phyloP scores from a whole-genome alignment of 768 basidiomycete genomes.

The Tricholoma sp. region DNA sequence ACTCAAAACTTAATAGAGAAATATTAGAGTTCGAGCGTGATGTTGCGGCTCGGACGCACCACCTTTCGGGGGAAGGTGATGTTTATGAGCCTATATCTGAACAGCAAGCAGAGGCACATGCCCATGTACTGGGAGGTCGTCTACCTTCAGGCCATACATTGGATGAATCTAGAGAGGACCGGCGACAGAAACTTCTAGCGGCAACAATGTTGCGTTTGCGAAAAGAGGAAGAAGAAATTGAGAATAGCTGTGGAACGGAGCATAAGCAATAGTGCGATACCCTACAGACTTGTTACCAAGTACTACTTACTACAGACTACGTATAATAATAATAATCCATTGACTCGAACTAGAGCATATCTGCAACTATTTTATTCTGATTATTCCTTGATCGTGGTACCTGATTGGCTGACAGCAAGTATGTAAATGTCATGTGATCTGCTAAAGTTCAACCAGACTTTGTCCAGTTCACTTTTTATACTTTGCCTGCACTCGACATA shows the following conservation, averaged over 20 bases:
- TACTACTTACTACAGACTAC: too few species aligned
- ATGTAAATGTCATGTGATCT: too few species aligned
- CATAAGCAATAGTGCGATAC: not conserved
- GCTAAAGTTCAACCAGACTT: too few species aligned
- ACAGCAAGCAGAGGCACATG: slow-evolving; percentile 50
- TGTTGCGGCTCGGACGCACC: slow-evolving; percentile 47
- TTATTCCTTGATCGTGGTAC: too few species aligned
- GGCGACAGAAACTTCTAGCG: slow-evolving; percentile 48
- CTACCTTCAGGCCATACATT: slow-evolving; percentile 8
- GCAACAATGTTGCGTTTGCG: slow-evolving; percentile 58
- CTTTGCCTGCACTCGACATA: too few species aligned
- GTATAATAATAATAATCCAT: too few species aligned
- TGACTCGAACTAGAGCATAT: too few species aligned
- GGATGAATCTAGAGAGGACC: slow-evolving; percentile 51
- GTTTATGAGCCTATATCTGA: slow-evolving; percentile 50
- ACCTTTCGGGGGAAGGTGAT: slow-evolving; percentile 36
- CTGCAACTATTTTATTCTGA: too few species aligned
- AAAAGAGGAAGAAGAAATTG: slow-evolving; percentile 67
- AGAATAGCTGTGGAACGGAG: slow-evolving; percentile 64
- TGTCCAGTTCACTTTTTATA: too few species aligned
- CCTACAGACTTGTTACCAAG: too few species aligned
- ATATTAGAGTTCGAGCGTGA: slow-evolving; percentile 64
- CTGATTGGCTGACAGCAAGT: too few species aligned
- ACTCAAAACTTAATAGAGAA: slow-evolving; percentile 70
- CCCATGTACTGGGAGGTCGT: slow-evolving; percentile 46